These are phyloP conservation scores for Pyrus bretschneideri DNA, from an alignment of 306 rosid species.

Conservation along the genomic window DNA sequence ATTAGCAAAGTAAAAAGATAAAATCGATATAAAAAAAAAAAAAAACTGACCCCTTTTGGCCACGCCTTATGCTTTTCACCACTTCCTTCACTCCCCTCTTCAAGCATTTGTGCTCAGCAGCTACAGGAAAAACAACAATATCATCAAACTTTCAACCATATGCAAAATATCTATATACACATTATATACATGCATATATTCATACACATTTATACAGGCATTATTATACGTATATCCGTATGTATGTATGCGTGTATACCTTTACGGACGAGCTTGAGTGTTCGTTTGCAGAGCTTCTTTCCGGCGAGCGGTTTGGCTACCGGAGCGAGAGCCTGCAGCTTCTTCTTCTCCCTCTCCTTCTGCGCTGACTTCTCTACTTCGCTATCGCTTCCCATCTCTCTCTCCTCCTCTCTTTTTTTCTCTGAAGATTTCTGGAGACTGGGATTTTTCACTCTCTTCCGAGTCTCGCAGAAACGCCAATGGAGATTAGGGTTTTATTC, in stretches of 20 bases:
- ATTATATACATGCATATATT: neutral
- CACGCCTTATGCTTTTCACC: conserved; percentile 81
- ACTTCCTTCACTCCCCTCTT: conserved; percentile 98
- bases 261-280: conserved; percentile 81
- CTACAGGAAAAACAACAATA: conserved; percentile 19
- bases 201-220: neutral
- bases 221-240: too few relatives aligned
- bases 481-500: conserved; percentile 2
- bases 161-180: neutral
- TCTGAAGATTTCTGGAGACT: neutral
- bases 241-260: conserved; percentile 32
- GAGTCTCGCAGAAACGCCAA: neutral
- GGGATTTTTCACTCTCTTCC: neutral
- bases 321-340: conserved; percentile 60
- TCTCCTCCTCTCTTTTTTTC: neutral
- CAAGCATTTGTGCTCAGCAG: conserved; percentile 80
- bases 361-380: conserved; percentile 62
- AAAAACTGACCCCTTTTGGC: conserved; percentile 70
- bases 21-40: neutral
- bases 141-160: neutral
- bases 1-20: neutral
- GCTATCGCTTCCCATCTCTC: conserved; percentile 72
- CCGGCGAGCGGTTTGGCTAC: conserved; percentile 96
- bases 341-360: conserved; percentile 82
- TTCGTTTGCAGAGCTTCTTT: conserved; percentile 80